Evolutionary conservation across 2,329 filamentous ascomycete genomes (phyloP), one percentile per base, ranked within the genome.

Genomic region (Emmonsia crescens): DNA sequence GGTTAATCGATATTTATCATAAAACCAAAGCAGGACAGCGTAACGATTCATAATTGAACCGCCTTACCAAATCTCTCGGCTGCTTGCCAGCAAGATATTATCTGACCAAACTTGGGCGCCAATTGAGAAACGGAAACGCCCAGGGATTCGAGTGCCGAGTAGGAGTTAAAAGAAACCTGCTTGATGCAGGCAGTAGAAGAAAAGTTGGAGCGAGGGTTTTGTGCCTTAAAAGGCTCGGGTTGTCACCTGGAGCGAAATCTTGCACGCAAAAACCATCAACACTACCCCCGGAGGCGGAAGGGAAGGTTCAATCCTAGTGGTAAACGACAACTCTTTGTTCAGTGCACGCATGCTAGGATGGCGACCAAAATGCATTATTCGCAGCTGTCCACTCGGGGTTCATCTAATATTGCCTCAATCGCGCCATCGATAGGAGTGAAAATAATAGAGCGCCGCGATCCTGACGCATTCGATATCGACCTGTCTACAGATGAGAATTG

Each of bases 401-500:
- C 48, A 27, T 59, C 57, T 6, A 59, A 36, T 38, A 21, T 59
- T 19, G n/a, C n/a, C 5, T 51, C 57, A 3, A 52, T 59, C 36
- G 14, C 33, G 6, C 29, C 57, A n/a, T 52, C 48, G 8, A 52
- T 40, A 10, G 29, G 6, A 2, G 24, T 27, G 19, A 52, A 36
- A 40, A 42, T 12, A 52, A 51, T 24, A 16, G 46, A 52, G 8
- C 12, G 29, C 9, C 6, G 19, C 29, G 44, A 19, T 31, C 44
- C 48, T 54, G 60, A 62, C 27, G 36, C 12, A 6, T 60, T 54
- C 19, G 55, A 42, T 29, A 65, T 66, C 29, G 65, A 66, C 42
- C 60, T 66, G 1, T 64, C 63, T 21, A 21, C 29, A 33, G 61
- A 57, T 19, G 62, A 65, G 27, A 66, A 66, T 24, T 60, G 36